Evolutionary conservation across 2,329 filamentous ascomycete genomes (phyloP), one percentile per base, ranked within the genome.

Genomic region (Aspergillus versicolor): DNA sequence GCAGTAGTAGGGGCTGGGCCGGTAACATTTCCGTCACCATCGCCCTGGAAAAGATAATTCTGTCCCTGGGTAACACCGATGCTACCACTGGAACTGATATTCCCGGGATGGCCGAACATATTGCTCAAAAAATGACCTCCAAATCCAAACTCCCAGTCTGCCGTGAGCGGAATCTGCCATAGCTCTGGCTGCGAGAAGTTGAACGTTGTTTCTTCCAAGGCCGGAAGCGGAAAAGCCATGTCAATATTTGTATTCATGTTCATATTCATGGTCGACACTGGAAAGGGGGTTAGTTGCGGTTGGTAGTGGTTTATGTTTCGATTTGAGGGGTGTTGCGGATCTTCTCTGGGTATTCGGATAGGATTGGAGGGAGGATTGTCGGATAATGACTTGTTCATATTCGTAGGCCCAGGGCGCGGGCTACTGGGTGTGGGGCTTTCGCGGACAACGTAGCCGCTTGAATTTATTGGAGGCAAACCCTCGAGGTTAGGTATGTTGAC

Each of bases 121-220:
- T 34, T 47, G 24, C 22, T 15, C 43, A 45, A n/a, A 17, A 68
- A 58, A 12, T 70, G 66, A 8, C 62, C 60, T 19, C 66, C 63
- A 38, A 68, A 62, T 19, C 67, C 63, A 37, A 70, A 62, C 55
- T 87, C 90, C 91, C 91, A 96, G 69, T 97, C 92, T 17, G 96
- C 81, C 7, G 89, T 91, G 83, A 96, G 91, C 0, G 92, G 92
- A 80, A 96, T 85, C 71, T 92, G 88, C 85, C 93, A 97, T 34
- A 97, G 75, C 72, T 96, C 92, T 63, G 69, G 67, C 45, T 70
- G 63, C 15, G 57, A 56, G 47, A 67, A 57, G 27, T 37, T 45
- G 48, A 45, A 40, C 32, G 42, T 24, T 40, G 45, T 21, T 27
- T 52, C 43, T 19, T 59, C 54, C 9, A 61, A 48, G 30, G 53